phyloP scores from a whole-genome alignment of 2,329 filamentous ascomycete species.

The Ceratocystiopsis brevicomis region DNA sequence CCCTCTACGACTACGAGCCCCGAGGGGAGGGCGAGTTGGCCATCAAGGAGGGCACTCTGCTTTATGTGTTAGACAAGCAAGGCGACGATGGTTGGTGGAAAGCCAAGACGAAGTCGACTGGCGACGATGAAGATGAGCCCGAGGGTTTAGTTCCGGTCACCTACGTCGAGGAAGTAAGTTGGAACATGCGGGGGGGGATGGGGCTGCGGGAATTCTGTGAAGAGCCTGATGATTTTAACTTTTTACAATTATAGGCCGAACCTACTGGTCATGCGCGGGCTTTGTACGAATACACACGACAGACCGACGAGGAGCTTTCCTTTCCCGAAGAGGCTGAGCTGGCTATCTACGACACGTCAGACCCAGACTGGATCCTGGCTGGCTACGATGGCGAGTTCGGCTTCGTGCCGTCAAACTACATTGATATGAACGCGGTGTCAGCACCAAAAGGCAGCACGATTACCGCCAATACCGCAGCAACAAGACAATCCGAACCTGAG shows the following conservation, averaged over 20 bases:
- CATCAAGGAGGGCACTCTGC: constrained; percentile 10
- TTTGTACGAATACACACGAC: constrained; percentile 94
- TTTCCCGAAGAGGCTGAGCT: constrained; percentile 77
- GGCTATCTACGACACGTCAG: constrained; percentile 71
- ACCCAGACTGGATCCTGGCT: constrained; percentile 92
- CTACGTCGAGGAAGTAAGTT: constrained; percentile 75
- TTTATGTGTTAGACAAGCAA: constrained; percentile 34
- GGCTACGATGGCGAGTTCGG: constrained; percentile 72
- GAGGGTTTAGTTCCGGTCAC: constrained; percentile 83
- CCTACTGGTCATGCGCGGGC: constrained; percentile 53
- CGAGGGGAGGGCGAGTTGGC: constrained; percentile 12
- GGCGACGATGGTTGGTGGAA: constrained; percentile 79
- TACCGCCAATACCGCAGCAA: constrained; percentile 17
- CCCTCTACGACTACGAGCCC: constrained; percentile 12
- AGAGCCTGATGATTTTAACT: background rate
- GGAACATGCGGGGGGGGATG: background rate
- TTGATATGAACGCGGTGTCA: constrained; percentile 31
- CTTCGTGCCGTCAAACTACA: constrained; percentile 92
- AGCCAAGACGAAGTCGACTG: constrained; percentile 73
- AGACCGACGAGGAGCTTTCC: constrained; percentile 94
- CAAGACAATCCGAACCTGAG: too few relatives aligned
- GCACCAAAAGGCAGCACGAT: constrained; percentile 4
- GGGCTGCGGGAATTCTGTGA: background rate
- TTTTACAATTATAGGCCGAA: constrained; percentile 25
- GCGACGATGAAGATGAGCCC: constrained; percentile 77